Percentiles rank a stretch among this genome's conserved stretches.
Evolutionary conservation across 345 rosid genomes (phyloP).

Genomic region (Dimocarpus longan): DNA sequence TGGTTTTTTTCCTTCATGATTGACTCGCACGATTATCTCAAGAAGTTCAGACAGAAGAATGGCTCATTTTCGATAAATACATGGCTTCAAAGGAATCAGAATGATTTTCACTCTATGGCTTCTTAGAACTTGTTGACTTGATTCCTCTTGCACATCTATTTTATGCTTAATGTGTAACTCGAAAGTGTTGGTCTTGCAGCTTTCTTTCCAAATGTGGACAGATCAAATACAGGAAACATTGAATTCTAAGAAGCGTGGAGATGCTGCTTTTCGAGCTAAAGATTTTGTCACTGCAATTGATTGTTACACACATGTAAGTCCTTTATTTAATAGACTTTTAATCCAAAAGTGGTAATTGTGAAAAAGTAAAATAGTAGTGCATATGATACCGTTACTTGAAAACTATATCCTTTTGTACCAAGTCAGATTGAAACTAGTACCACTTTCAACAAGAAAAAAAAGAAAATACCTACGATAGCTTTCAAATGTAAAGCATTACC

Average conservation of each 20-base stretch:
- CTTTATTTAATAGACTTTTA: not conserved
- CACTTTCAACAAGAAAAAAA: not conserved
- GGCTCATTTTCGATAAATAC: not conserved
- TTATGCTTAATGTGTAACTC: not conserved
- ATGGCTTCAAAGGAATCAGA: no score
- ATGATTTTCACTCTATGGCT: no score
- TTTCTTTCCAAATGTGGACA: conserved; percentile 75
- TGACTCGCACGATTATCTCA: not conserved
- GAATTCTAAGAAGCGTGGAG: conserved; percentile 64
- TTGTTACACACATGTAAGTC: conserved; percentile 57
- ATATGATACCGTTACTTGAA: not conserved
- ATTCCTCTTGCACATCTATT: not conserved
- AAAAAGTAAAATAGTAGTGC: not conserved
- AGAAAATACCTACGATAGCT: not conserved
- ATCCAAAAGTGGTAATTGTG: not conserved
- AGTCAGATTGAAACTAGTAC: no score
- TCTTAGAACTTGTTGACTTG: no score
- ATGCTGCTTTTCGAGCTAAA: conserved; percentile 61
- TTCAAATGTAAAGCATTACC: not conserved
- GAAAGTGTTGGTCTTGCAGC: conserved; percentile 43
- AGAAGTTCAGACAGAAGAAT: no score
- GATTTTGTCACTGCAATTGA: conserved; percentile 58
- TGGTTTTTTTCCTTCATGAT: not conserved
- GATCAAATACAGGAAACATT: conserved; percentile 72
- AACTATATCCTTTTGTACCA: no score